These are phyloP conservation scores for Dryas octopetala DNA, from an alignment of 306 rosid genomes.

Conservation along the genomic window DNA sequence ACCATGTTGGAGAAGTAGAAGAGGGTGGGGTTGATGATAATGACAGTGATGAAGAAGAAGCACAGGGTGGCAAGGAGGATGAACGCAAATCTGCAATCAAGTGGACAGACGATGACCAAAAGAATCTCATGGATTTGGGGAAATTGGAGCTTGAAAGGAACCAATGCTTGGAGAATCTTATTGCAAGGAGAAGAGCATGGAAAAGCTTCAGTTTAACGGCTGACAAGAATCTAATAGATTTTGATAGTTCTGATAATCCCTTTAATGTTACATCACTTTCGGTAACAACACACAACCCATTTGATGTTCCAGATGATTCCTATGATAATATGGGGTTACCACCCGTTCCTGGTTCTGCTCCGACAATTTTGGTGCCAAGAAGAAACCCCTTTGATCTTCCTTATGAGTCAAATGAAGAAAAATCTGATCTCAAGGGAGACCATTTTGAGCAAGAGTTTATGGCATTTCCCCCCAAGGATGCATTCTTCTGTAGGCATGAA, in stretches of 20 bases:
- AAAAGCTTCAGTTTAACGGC: conserved; percentile 41
- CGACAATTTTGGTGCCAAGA: conserved; percentile 72
- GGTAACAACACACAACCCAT: conserved; percentile 59
- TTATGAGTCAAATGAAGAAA: conserved; percentile 81
- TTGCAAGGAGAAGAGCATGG: conserved; percentile 76
- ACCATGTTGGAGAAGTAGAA: conserved; percentile 44
- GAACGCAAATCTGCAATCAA: conserved; percentile 91
- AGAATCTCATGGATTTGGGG: conserved; percentile 82
- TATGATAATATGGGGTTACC: conserved; percentile 60
- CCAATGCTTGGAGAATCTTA: conserved; percentile 74
- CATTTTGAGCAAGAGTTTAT: conserved; percentile 57
- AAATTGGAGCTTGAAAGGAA: conserved; percentile 88
- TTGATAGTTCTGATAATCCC: conserved; percentile 62
- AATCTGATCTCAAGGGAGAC: conserved; percentile 67
- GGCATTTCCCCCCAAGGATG: conserved; percentile 48
- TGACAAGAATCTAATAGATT: conserved; percentile 86
- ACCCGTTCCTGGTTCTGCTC: conserved; percentile 99
- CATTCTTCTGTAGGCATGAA: conserved; percentile 63
- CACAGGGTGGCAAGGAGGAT: conserved; percentile 69
- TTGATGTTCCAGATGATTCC: conserved; percentile 65
- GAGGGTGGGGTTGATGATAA: conserved; percentile 42
- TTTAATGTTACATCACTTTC: conserved; percentile 56
- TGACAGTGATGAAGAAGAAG: conserved; percentile 69
- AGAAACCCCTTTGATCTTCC: conserved; percentile 88
- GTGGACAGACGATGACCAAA: conserved; percentile 95